Percentiles rank a stretch among this genome's conserved stretches.
Conservation (phyloP, 169 alveolate species). For the Plasmodium yoelii region DNA sequence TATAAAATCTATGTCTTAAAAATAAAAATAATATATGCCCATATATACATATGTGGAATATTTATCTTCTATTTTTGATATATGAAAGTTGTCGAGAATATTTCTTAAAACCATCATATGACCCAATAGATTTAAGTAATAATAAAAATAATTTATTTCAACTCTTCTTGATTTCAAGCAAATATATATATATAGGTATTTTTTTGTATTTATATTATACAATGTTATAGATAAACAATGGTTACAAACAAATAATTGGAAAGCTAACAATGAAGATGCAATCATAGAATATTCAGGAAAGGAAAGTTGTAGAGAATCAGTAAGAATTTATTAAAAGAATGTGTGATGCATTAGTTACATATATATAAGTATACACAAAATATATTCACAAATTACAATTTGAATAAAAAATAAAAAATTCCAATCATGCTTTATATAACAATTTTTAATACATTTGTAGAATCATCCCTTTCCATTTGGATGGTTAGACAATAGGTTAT, state of each 20-base stretch:
- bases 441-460: constrained; percentile 1
- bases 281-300: constrained; percentile 65
- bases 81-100: constrained; percentile 70
- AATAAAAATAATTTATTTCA: neutral
- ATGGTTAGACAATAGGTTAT: constrained; percentile 75
- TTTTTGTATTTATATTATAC: neutral
- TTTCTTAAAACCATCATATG: constrained; percentile 61
- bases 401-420: too few relatives aligned
- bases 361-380: neutral
- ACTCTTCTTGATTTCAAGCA: neutral
- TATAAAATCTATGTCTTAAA: neutral
- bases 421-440: too few relatives aligned
- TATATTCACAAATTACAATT: too few relatives aligned
- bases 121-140: constrained; percentile 52
- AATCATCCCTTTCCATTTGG: constrained; percentile 76
- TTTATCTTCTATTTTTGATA: neutral
- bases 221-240: constrained; percentile 24
- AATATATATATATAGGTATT: neutral
- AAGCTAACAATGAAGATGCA: constrained; percentile 39
- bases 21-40: neutral
- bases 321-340: neutral
- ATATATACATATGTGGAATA: neutral
- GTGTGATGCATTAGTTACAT: neutral
- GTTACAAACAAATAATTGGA: constrained; percentile 70
- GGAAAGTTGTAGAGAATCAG: constrained; percentile 72